phyloP scores from a whole-genome alignment of 2,329 filamentous ascomycete species.

The Helminthosporium solani region DNA sequence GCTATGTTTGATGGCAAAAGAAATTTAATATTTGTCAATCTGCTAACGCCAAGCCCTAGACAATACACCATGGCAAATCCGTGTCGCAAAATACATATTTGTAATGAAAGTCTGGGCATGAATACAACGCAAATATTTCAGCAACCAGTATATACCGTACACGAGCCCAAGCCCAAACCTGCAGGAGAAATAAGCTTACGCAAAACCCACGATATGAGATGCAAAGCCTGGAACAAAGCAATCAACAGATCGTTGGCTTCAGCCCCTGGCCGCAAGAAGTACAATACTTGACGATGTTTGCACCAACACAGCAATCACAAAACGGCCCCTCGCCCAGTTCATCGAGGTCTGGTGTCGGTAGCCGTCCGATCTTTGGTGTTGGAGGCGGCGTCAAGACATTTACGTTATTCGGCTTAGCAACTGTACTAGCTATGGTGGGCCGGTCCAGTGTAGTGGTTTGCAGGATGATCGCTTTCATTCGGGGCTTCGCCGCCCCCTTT shows the following conservation, averaged over 20 bases:
- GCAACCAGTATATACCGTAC: background rate
- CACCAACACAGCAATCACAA: slow-evolving; percentile 32
- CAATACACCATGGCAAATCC: no score
- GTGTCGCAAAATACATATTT: no score
- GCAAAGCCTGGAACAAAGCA: background rate
- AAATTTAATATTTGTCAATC: no score
- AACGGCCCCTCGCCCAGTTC: slow-evolving; percentile 30
- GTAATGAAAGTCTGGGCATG: no score
- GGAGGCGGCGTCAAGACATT: slow-evolving; percentile 22
- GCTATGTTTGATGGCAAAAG: no score
- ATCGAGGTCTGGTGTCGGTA: slow-evolving; percentile 37
- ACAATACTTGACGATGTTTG: slow-evolving; percentile 19
- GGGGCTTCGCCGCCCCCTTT: background rate
- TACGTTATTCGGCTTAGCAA: background rate
- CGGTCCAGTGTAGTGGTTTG: slow-evolving; percentile 7
- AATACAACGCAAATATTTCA: background rate
- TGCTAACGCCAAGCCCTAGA: no score
- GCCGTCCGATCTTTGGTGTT: slow-evolving; percentile 31
- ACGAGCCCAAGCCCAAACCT: background rate
- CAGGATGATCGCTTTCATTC: slow-evolving; percentile 20
- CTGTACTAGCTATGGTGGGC: background rate
- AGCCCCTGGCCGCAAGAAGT: slow-evolving; percentile 16
- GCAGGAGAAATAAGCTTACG: background rate
- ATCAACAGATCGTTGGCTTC: background rate
- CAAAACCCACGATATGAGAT: background rate